A percentile compares a stretch with the other conserved stretches of the same genome.
These are phyloP conservation scores for Arctium lappa DNA, from an alignment of 129 eudicot genomes.

Conservation along the genomic window DNA sequence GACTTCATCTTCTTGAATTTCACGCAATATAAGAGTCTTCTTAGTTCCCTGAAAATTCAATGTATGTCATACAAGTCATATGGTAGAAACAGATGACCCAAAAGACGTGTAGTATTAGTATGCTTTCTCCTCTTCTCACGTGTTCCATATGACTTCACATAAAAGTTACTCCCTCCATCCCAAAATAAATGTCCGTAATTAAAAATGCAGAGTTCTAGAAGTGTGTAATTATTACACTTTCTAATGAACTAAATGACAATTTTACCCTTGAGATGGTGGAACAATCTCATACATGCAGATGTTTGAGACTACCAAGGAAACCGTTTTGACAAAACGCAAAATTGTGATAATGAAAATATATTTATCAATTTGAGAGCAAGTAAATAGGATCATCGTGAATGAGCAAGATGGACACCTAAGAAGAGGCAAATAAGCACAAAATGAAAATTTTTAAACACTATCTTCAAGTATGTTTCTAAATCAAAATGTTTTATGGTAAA, in stretches of 20 bases:
- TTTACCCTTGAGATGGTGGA: neutral
- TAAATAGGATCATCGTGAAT: neutral
- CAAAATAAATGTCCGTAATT: neutral
- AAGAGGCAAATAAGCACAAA: neutral
- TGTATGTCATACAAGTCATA: slow-evolving; percentile 5
- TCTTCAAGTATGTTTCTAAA: neutral
- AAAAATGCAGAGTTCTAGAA: neutral
- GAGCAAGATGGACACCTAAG: neutral
- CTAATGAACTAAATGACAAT: neutral
- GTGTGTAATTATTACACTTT: neutral
- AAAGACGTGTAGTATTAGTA: neutral
- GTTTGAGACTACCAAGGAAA: neutral
- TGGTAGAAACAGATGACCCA: neutral
- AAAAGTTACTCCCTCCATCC: neutral
- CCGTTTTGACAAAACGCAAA: neutral
- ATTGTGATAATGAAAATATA: neutral
- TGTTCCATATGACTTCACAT: neutral
- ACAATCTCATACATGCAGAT: neutral
- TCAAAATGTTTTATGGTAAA: slow-evolving; percentile 3
- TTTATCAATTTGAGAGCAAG: neutral
- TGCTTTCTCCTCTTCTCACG: slow-evolving; percentile 8
- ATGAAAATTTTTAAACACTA: neutral
- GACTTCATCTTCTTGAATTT: slow-evolving; percentile 88
- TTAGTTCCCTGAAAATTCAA: slow-evolving; percentile 62
- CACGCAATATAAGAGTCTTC: slow-evolving; percentile 79